These are phyloP conservation scores for Voacanga thouarsii DNA, from an alignment of 257 asterid species.

Conservation along the genomic window DNA sequence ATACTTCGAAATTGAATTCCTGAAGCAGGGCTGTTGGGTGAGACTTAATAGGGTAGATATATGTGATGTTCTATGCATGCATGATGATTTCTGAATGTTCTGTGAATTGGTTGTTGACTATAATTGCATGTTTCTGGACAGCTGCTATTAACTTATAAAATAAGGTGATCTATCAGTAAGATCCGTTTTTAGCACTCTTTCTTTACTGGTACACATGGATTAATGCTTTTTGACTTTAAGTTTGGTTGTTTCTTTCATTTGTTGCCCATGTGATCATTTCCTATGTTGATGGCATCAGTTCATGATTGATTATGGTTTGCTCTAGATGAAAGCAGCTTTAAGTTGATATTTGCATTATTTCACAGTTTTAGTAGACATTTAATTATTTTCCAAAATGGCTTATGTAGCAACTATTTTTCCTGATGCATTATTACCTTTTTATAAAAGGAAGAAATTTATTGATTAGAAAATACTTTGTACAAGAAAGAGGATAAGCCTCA, in stretches of 20 bases:
- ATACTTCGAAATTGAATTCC: too few species aligned
- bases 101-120: background rate
- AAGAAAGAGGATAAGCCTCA: background rate
- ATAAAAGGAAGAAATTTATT: too few species aligned
- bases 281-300: background rate
- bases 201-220: background rate
- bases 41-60: too few species aligned
- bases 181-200: too few species aligned
- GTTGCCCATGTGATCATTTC: background rate
- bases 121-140: background rate
- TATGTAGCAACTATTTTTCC: too few species aligned
- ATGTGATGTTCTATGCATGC: background rate
- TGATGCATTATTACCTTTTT: too few species aligned
- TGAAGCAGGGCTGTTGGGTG: too few species aligned
- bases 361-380: background rate
- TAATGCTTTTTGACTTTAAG: too few species aligned
- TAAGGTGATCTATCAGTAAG: too few species aligned
- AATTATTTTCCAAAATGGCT: too few species aligned
- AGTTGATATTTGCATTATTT: background rate
- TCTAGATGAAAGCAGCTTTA: background rate
- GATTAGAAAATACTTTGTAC: too few species aligned
- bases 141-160: too few species aligned
- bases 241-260: background rate
- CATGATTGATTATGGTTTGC: background rate
- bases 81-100: background rate